Base-by-base conservation (phyloP, 192 early-diverging fungal species). In the Entophlyctis luteolus region DNA sequence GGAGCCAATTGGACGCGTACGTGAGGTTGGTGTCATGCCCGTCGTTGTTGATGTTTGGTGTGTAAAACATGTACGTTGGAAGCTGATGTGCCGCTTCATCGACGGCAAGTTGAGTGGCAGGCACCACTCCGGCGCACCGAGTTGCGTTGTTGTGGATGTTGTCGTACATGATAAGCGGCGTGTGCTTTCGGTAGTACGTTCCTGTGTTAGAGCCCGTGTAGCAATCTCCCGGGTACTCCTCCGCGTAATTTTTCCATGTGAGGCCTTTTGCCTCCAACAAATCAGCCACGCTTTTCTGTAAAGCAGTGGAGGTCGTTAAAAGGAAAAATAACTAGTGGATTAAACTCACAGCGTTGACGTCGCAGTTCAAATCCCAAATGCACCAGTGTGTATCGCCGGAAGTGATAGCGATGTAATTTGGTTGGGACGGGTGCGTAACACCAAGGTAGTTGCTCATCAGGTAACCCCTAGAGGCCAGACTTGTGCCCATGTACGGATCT, bases 361-460 rank as follows among this genome's bases (percentile, higher is more conserved):
- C 75, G 72, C 72, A 68, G 35, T 70, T 71, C 5, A 25, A 46
- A 72, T 87, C 82, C 39, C 77, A 67, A 14, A 45, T 50, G 48
- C 76, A 70, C 27, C 84, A 83, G 58, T 74, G 68, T 54, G 70
- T 74, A 57, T 52, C 10, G 49, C 79, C 81, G 42, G 62, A 71
- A 53, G 73, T 74, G n/a, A 78, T 67, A 35, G 83, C 83, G 50
- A 86, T 54, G 48, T 86, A 86, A 55, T 86, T 86, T 60, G 83
- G 83, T 70, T 86, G 74, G 28, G 79, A 81, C 8, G 67, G 67
- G 42, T 68, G 67, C 27, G 67, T 42, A 12, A 47, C 55, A 18
- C 55, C 67, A 45, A 34, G 8, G 54, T 52, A 58, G 67, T 68
- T 68, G 54, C 42, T 68, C 20, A 68, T 14, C 18, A 68, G 55